Conservation (phyloP, 768 basidiomycete genomes). For the Daedalea quercina region DNA sequence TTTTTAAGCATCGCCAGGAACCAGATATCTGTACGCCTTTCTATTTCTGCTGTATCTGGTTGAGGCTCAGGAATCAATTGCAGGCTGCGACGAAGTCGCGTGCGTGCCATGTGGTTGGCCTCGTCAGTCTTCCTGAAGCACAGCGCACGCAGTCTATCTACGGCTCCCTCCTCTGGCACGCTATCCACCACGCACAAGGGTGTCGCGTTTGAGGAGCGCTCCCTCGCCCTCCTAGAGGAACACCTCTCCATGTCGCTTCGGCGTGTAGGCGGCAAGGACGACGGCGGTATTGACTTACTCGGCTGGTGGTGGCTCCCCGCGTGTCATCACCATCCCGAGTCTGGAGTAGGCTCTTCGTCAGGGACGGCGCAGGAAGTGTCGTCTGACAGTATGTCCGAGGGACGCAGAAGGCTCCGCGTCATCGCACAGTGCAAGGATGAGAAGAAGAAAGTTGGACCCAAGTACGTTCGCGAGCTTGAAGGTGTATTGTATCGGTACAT, state of each 20-base stretch:
- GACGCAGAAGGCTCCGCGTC: conserved; percentile 58
- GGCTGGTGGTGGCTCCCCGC: conserved; percentile 94
- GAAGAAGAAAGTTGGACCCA: conserved; percentile 71
- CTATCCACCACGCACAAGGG: conserved; percentile 63
- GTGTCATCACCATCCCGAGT: not conserved
- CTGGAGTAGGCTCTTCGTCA: not conserved
- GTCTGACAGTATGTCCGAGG: not conserved
- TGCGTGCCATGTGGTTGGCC: not conserved
- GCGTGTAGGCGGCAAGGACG: conserved; percentile 79
- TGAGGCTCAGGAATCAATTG: not conserved
- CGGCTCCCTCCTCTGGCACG: not conserved
- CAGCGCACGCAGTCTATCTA: not conserved
- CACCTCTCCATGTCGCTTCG: conserved; percentile 74
- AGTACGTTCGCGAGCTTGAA: conserved; percentile 83
- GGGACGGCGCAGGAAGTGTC: not conserved
- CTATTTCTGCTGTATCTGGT: too few relatives aligned
- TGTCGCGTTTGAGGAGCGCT: conserved; percentile 66
- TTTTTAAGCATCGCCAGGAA: too few relatives aligned
- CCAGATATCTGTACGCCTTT: too few relatives aligned
- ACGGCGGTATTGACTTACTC: conserved; percentile 82
- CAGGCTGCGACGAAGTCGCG: not conserved
- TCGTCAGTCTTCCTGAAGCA: not conserved
- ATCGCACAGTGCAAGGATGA: conserved; percentile 92
- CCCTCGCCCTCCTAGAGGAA: conserved; percentile 50
- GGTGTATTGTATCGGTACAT: conserved; percentile 65